phyloP scores from a whole-genome alignment of 2,329 filamentous ascomycete species.

The Coniochaeta ligniaria region DNA sequence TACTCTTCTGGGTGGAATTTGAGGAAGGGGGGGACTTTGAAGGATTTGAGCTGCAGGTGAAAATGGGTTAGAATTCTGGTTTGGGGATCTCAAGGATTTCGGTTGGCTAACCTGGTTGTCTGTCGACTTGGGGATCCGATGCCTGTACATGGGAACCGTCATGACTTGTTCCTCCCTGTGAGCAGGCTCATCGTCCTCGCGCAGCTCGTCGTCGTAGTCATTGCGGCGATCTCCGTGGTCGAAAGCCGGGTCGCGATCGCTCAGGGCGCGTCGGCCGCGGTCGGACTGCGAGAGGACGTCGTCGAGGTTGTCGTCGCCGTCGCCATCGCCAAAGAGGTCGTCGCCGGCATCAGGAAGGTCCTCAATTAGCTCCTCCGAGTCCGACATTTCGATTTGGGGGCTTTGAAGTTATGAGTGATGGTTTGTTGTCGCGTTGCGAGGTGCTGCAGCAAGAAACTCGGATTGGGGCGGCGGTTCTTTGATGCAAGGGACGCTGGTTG shows the following conservation, averaged over 20 bases:
- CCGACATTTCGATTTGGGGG: slow-evolving; percentile 25
- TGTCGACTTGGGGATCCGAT: slow-evolving; percentile 62
- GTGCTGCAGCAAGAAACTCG: neutral
- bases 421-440: neutral
- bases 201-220: slow-evolving; percentile 30
- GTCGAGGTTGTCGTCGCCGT: slow-evolving; percentile 54
- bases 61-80: neutral
- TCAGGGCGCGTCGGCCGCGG: slow-evolving; percentile 55
- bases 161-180: slow-evolving; percentile 46
- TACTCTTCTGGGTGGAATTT: slow-evolving; percentile 62
- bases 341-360: slow-evolving; percentile 46
- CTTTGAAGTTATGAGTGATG: neutral
- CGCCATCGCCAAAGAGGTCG: slow-evolving; percentile 56
- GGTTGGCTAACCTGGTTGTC: slow-evolving; percentile 53
- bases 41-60: slow-evolving; percentile 50
- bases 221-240: slow-evolving; percentile 34
- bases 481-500: neutral
- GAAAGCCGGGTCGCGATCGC: slow-evolving; percentile 53
- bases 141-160: slow-evolving; percentile 59
- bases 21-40: slow-evolving; percentile 68
- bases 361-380: slow-evolving; percentile 47
- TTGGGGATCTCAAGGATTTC: neutral
- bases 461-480: neutral
- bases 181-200: slow-evolving; percentile 30
- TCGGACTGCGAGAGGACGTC: slow-evolving; percentile 50